phyloP scores from a whole-genome alignment of 768 basidiomycete genomes.

The Cystobasidium onofrii region DNA sequence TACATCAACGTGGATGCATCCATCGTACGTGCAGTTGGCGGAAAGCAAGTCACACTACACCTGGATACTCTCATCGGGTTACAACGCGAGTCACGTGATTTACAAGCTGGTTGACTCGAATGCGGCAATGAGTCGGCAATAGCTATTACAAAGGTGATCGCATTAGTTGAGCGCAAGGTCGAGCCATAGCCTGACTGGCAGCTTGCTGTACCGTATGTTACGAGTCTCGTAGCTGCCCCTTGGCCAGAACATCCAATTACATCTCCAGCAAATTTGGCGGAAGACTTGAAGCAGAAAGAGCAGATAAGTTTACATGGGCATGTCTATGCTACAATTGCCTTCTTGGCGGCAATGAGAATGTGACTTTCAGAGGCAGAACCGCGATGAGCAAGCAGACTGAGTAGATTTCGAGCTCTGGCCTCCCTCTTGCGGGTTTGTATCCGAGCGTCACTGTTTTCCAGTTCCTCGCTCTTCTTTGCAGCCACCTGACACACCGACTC shows the following conservation, averaged over 20 bases:
- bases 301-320: neutral
- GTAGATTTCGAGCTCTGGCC: neutral
- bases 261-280: neutral
- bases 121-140: too few species aligned
- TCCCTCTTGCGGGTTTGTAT: neutral
- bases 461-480: slow-evolving; percentile 22
- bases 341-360: neutral
- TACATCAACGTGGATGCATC: neutral
- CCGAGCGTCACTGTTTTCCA: slow-evolving; percentile 1
- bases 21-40: neutral
- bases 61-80: neutral
- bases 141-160: too few species aligned
- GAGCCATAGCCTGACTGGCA: too few species aligned
- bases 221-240: too few species aligned
- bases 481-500: slow-evolving; percentile 13
- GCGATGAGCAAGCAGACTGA: neutral
- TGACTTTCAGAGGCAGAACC: neutral
- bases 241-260: too few species aligned
- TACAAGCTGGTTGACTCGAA: too few species aligned
- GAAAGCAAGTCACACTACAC: neutral
- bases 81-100: too few species aligned
- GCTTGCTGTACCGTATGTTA: too few species aligned
- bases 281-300: neutral
- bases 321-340: slow-evolving; percentile 4
- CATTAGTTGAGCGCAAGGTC: too few species aligned